Conservation (phyloP, 1,284 basidiomycete species). For the Paramarasmius palmivorus region DNA sequence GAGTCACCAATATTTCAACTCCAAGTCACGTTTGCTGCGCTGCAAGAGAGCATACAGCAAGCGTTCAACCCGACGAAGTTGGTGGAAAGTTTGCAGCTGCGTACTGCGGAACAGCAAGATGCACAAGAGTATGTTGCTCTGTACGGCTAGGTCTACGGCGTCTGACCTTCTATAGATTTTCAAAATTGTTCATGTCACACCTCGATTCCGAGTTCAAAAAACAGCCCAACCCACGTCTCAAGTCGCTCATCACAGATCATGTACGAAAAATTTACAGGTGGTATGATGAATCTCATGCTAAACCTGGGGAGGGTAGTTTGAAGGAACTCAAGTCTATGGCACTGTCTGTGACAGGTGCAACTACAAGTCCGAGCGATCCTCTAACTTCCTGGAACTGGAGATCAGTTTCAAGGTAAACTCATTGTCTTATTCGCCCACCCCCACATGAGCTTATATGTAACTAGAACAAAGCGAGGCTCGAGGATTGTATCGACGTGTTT, state of each 20-base stretch:
- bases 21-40: conserved; percentile 77
- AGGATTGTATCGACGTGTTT: conserved; percentile 64
- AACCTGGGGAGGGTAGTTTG: conserved; percentile 57
- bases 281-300: background rate
- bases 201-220: conserved; percentile 84
- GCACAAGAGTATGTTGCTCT: conserved; percentile 78
- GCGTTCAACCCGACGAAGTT: conserved; percentile 83
- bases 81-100: conserved; percentile 79
- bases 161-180: conserved; percentile 60
- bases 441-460: background rate
- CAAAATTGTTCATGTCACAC: conserved; percentile 89
- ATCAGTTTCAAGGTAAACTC: conserved; percentile 74
- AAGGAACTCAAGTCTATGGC: conserved; percentile 79
- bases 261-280: conserved; percentile 33
- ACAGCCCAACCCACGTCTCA: conserved; percentile 60
- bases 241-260: conserved; percentile 70
- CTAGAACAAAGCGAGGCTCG: conserved; percentile 71
- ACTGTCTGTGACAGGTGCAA: conserved; percentile 76
- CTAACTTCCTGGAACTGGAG: conserved; percentile 84
- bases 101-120: conserved; percentile 87
- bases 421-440: background rate
- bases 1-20: conserved; percentile 75
- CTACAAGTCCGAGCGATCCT: conserved; percentile 62
- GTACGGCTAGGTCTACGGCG: conserved; percentile 13
- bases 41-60: conserved; percentile 69